phyloP scores from a whole-genome alignment of 495 filamentous ascomycete genomes.

The Oidiodendron maius region DNA sequence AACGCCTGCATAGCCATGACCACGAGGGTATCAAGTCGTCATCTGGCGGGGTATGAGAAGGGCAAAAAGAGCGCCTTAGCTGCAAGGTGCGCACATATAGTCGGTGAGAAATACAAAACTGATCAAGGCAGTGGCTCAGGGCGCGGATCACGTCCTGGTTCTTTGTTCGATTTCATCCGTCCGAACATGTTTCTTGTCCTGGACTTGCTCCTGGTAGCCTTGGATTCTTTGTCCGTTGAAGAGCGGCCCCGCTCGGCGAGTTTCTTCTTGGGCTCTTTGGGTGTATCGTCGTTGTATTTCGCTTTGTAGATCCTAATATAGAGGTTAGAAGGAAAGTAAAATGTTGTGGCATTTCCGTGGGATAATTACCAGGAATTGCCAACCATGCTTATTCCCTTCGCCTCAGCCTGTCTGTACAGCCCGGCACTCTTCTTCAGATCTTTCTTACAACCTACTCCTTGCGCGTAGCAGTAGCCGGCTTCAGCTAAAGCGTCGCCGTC shows the following conservation, averaged over 20 bases:
- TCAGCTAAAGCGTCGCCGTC: constrained; percentile 90
- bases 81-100: no score
- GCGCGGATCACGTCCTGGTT: background rate
- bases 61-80: no score
- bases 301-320: constrained; percentile 79
- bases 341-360: background rate
- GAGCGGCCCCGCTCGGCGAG: constrained; percentile 22
- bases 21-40: no score
- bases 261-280: constrained; percentile 1
- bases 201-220: constrained; percentile 56
- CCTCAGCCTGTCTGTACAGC: constrained; percentile 85
- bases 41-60: no score
- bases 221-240: constrained; percentile 40
- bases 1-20: no score
- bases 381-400: constrained; percentile 92
- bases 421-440: constrained; percentile 90
- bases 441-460: constrained; percentile 86
- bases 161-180: constrained; percentile 13
- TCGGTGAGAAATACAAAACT: no score
- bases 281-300: constrained; percentile 69
- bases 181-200: constrained; percentile 63
- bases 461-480: constrained; percentile 80
- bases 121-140: no score
- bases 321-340: background rate
- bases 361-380: constrained; percentile 90